A percentile compares a stretch with the other conserved stretches of the same genome.
Conservation (phyloP, 768 basidiomycete genomes). For the Jaapia argillacea region DNA sequence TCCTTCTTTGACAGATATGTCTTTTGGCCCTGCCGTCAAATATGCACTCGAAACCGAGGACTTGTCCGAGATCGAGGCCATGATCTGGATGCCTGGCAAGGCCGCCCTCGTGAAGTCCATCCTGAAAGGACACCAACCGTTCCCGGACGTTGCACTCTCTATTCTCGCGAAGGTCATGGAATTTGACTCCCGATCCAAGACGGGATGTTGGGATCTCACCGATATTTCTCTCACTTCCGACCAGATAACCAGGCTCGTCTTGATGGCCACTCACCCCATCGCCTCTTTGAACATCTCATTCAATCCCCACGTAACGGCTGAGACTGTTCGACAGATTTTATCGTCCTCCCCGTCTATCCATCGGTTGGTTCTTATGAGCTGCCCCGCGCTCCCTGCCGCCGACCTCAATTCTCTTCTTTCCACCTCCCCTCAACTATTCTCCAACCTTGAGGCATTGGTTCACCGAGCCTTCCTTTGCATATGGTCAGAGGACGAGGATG, state of each 20-base stretch:
- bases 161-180: conserved; percentile 15
- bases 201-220: conserved; percentile 16
- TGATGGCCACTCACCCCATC: conserved; percentile 7
- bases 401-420: conserved; percentile 15
- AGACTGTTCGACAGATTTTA: conserved; percentile 15
- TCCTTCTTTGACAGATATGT: conserved; percentile 18
- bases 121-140: conserved; percentile 12
- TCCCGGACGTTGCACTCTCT: conserved; percentile 17
- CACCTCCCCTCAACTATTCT: conserved; percentile 17
- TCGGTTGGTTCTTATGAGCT: conserved; percentile 16
- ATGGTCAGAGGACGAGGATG: no score
- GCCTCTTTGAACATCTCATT: conserved; percentile 17
- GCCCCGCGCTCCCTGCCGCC: conserved; percentile 13
- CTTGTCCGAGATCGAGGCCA: conserved; percentile 14
- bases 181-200: conserved; percentile 3
- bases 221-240: conserved; percentile 12
- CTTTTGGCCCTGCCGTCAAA: conserved; percentile 17
- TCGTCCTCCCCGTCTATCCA: conserved; percentile 12
- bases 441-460: conserved; percentile 15
- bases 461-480: no score
- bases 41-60: conserved; percentile 15
- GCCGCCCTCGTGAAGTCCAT: conserved; percentile 9
- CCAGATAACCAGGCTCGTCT: conserved; percentile 14
- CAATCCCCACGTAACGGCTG: conserved; percentile 15
- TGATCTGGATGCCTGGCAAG: conserved; percentile 22